A percentile compares a stretch with the other conserved stretches of the same genome.
Conservation (phyloP, 2,329 filamentous ascomycete genomes). For the Botrytis medusae region DNA sequence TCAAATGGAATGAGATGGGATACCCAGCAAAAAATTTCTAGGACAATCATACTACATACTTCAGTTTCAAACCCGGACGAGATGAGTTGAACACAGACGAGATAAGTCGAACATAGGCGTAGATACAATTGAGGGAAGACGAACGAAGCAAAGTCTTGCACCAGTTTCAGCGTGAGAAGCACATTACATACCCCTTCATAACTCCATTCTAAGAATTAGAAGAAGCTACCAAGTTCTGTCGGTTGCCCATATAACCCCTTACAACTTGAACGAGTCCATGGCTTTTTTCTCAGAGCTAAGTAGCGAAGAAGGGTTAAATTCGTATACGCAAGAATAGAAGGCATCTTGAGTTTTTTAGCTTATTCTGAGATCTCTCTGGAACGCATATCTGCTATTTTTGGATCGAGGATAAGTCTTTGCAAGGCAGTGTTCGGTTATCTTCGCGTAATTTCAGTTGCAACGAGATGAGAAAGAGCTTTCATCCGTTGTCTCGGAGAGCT, state of each 20-base stretch:
- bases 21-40: fast-evolving
- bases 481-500: background rate
- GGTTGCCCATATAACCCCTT: background rate
- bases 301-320: background rate
- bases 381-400: fast-evolving
- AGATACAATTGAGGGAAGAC: too few relatives aligned
- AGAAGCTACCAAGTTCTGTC: background rate
- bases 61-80: background rate
- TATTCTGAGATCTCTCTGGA: background rate
- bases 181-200: fast-evolving
- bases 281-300: background rate
- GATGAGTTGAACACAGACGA: background rate
- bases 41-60: background rate
- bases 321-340: background rate
- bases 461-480: background rate
- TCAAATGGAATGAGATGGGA: background rate
- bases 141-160: background rate
- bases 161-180: background rate
- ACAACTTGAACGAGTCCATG: background rate
- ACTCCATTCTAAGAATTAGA: background rate
- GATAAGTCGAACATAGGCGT: background rate
- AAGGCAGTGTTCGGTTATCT: background rate
- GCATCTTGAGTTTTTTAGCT: fast-evolving
- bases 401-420: background rate
- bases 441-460: background rate